Evolutionary conservation across 169 alveolate species (phyloP), one percentile per base, ranked within the genome.

Genomic region (Perkinsus chesapeaki): DNA sequence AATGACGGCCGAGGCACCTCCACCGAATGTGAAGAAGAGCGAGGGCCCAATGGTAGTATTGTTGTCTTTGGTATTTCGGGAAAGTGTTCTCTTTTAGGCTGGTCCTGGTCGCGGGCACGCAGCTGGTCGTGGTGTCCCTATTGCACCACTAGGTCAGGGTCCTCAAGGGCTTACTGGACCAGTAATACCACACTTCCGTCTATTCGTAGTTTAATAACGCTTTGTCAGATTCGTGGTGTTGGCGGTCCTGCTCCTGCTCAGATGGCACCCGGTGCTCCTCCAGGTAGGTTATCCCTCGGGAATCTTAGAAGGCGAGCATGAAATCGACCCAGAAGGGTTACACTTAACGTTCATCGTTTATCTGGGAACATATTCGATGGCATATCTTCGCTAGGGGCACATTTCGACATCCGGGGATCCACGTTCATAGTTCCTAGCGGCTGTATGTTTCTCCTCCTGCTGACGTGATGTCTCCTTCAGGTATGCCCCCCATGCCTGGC

Each of bases 1-100:
- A 31, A 97, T 99, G 93, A 96, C 98, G 47, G 99, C 99, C 0
- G 99, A 98, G 96, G 98, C 99, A 23, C 99, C 99, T 27, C 99
- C 99, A 36, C 92, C 95, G 36, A 94, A 94, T 72, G 94, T 95
- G 92, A 94, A 93, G 82, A 60, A 60, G 31, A 60, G 82, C 31
- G 82, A 60, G 27, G 82, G 82, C 82, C 82, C 82, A 3, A 60
- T 60, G 82, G 82, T 60, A 60, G 82, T 60, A 34, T 3, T 20
- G 27, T 60, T 27, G 82, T 20, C 3, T 0, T 27, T 3, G 3
- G 7, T 60, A 9, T 1, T 20, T 5, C 82, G 23, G 82, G 31
- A 7, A 60, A 7, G 82, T 1, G 12, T 60, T 1, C 37, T 12
- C 12, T 60, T 34, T 60, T 60, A 60, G 82, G 82, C 82, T 23